phyloP scores from a whole-genome alignment of 306 rosid genomes.

The Acacia acuminata region DNA sequence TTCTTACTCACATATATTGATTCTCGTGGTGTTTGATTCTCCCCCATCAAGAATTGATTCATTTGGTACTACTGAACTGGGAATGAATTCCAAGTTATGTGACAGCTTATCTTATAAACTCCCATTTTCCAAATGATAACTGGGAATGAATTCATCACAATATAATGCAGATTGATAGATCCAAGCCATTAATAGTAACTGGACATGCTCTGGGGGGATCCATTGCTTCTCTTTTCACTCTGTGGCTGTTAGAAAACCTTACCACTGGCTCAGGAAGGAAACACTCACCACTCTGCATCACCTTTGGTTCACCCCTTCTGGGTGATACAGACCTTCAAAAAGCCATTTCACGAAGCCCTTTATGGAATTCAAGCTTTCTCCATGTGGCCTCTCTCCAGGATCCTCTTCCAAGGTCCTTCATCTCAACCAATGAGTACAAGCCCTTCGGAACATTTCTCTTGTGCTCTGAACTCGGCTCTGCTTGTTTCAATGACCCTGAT shows the following conservation, averaged over 20 bases:
- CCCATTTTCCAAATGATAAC: not conserved
- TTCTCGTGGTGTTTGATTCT: not conserved
- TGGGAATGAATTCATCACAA: not conserved
- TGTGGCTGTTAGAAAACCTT: constrained; percentile 45
- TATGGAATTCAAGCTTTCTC: constrained; percentile 74
- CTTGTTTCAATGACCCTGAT: constrained; percentile 52
- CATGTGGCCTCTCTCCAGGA: constrained; percentile 58
- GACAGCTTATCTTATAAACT: not conserved
- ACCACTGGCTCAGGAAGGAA: constrained; percentile 34
- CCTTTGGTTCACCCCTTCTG: constrained; percentile 72
- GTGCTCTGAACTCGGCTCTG: constrained; percentile 40
- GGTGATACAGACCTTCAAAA: constrained; percentile 49
- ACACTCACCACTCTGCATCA: constrained; percentile 58
- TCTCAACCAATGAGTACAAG: constrained; percentile 6
- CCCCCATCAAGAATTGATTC: not conserved
- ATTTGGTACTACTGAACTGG: not conserved
- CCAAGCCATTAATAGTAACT: constrained; percentile 45
- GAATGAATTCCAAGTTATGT: not conserved
- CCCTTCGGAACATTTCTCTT: constrained; percentile 81
- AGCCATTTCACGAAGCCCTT: constrained; percentile 45
- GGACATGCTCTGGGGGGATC: constrained; percentile 70
- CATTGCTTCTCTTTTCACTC: constrained; percentile 74
- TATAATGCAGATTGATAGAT: constrained; percentile 38
- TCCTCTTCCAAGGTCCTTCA: constrained; percentile 41
- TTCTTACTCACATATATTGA: not conserved